Evolutionary conservation across 2,329 filamentous ascomycete genomes (phyloP).

Genomic region (Epichloe aotearoae): DNA sequence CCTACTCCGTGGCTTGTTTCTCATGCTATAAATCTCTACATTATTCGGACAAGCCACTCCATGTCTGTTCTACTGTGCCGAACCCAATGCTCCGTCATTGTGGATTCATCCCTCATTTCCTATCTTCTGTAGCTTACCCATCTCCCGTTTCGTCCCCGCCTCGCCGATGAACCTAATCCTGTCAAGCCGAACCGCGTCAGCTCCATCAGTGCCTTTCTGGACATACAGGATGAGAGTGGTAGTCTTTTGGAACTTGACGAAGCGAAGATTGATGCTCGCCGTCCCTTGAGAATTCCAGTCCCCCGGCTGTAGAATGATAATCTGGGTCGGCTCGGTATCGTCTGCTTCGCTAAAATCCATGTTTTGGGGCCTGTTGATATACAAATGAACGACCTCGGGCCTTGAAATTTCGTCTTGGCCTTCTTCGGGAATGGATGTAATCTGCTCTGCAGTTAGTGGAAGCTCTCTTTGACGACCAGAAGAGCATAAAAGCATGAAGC

Average conservation of each 20-base stretch:
- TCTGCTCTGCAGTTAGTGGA: constrained; percentile 30
- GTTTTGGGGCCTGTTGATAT: constrained; percentile 77
- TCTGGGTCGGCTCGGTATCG: constrained; percentile 68
- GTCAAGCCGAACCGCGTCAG: constrained; percentile 77
- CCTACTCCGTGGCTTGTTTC: background rate
- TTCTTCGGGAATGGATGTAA: constrained; percentile 65
- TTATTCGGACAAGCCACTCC: background rate
- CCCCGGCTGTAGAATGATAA: constrained; percentile 53
- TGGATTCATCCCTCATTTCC: constrained; percentile 50
- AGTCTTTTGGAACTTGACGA: constrained; percentile 96
- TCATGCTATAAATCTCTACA: background rate
- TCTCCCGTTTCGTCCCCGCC: constrained; percentile 77
- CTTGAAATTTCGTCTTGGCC: constrained; percentile 67
- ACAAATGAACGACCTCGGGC: constrained; percentile 73
- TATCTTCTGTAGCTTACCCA: constrained; percentile 93
- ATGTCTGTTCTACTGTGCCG: background rate
- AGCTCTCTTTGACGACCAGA: background rate
- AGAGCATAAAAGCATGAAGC: background rate
- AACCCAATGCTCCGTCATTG: background rate
- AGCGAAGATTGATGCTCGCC: constrained; percentile 60
- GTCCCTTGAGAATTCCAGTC: constrained; percentile 79
- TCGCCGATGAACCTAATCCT: constrained; percentile 74
- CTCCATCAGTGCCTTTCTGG: constrained; percentile 68
- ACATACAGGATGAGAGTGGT: constrained; percentile 79
- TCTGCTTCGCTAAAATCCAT: constrained; percentile 94